Conservation (phyloP, 345 rosid species). For the Laguncularia racemosa region DNA sequence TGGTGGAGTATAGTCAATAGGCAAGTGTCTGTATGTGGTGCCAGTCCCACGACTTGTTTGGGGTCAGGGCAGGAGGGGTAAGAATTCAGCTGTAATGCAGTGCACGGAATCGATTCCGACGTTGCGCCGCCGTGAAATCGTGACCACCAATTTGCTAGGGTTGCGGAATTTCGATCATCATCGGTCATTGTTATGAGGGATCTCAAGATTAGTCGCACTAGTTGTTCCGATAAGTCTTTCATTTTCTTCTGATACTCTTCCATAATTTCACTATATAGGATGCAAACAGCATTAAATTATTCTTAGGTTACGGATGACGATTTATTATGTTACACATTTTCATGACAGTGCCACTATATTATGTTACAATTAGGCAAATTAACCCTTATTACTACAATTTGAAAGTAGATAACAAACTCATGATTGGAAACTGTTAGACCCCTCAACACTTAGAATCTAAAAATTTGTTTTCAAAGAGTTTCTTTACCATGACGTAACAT, state of each 20-base stretch:
- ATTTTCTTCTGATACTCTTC: slow-evolving; percentile 65
- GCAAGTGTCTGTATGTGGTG: slow-evolving; percentile 85
- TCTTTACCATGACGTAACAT: no score
- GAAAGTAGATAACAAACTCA: no score
- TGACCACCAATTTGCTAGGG: slow-evolving; percentile 10
- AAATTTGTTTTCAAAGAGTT: not conserved
- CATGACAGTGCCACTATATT: no score
- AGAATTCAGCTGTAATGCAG: slow-evolving; percentile 66
- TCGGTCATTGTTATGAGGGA: slow-evolving; percentile 30
- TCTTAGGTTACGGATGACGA: no score
- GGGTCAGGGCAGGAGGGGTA: slow-evolving; percentile 85
- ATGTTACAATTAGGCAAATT: no score
- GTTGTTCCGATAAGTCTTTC: slow-evolving; percentile 41
- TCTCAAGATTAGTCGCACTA: slow-evolving; percentile 36
- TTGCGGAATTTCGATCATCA: slow-evolving; percentile 7
- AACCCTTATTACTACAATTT: no score
- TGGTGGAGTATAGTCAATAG: slow-evolving; percentile 68
- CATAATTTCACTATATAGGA: slow-evolving; percentile 38
- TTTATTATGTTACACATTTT: no score
- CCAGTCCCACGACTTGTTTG: slow-evolving; percentile 60
- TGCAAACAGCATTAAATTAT: no score
- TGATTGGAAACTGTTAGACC: no score
- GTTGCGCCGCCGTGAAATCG: not conserved
- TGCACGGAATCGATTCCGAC: not conserved
- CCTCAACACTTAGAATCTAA: no score